Evolutionary conservation across 2,329 filamentous ascomycete genomes (phyloP).

Genomic region (Clathrospora elynae): DNA sequence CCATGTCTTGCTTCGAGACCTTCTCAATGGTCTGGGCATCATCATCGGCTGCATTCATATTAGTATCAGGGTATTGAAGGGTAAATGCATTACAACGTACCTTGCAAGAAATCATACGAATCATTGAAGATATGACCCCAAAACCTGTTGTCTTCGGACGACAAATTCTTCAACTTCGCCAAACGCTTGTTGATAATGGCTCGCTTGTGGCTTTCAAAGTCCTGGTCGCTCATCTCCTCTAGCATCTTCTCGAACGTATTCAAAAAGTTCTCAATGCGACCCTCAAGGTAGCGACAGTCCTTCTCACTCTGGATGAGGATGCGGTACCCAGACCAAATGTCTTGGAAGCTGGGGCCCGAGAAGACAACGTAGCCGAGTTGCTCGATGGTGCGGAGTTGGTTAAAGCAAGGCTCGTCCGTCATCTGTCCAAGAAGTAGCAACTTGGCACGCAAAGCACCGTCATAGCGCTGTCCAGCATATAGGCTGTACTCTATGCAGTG

Average conservation of each 20-base stretch:
- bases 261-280: constrained; percentile 85
- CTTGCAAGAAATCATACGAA: constrained; percentile 85
- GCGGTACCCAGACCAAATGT: constrained; percentile 76
- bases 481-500: constrained; percentile 59
- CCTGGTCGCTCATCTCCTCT: constrained; percentile 75
- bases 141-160: constrained; percentile 79
- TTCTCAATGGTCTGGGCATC: constrained; percentile 76
- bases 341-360: constrained; percentile 74
- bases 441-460: constrained; percentile 74
- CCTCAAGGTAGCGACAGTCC: constrained; percentile 80
- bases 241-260: constrained; percentile 68
- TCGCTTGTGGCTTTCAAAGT: constrained; percentile 89
- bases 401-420: constrained; percentile 89
- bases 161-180: constrained; percentile 91
- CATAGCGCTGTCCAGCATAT: constrained; percentile 54
- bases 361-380: constrained; percentile 97
- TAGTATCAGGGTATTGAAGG: constrained; percentile 2
- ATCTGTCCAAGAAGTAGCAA: constrained; percentile 85
- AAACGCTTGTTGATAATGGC: constrained; percentile 84
- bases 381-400: constrained; percentile 94
- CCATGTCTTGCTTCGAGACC: constrained; percentile 78
- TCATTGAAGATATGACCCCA: constrained; percentile 86
- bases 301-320: constrained; percentile 94
- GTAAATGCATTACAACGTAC: constrained; percentile 57
- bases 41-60: constrained; percentile 61